Evolutionary conservation across 257 asterid species (phyloP).

Genomic region (Henckelia pumila): DNA sequence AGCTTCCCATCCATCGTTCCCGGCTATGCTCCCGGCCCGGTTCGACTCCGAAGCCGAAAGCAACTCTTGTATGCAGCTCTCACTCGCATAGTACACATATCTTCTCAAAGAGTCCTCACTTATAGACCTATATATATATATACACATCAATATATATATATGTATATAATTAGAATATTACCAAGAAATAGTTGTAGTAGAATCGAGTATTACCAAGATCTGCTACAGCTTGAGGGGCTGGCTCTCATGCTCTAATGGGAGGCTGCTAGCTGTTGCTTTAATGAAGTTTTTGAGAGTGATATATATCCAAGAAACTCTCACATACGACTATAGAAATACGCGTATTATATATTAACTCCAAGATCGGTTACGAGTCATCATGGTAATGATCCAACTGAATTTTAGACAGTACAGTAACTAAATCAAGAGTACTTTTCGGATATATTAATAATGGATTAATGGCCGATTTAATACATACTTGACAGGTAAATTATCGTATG

Average conservation of each 20-base stretch:
- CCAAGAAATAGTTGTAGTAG: not conserved
- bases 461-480: too few relatives aligned
- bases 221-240: slow-evolving; percentile 54
- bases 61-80: slow-evolving; percentile 82
- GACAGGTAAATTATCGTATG: not conserved
- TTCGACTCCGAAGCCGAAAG: slow-evolving; percentile 78
- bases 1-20: slow-evolving; percentile 63
- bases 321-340: not conserved
- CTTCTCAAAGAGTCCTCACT: slow-evolving; percentile 90
- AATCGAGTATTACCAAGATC: slow-evolving; percentile 60
- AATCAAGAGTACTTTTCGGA: too few relatives aligned
- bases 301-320: not conserved
- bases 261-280: slow-evolving; percentile 25
- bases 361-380: not conserved
- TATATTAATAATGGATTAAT: too few relatives aligned
- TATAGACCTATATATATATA: slow-evolving; percentile 56
- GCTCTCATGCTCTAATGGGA: slow-evolving; percentile 37
- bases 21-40: slow-evolving; percentile 27
- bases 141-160: not conserved
- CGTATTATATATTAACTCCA: too few relatives aligned
- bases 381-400: not conserved
- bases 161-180: too few relatives aligned
- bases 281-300: slow-evolving; percentile 19
- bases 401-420: too few relatives aligned
- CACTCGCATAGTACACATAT: slow-evolving; percentile 83